Evolutionary conservation across 2,329 filamentous ascomycete species (phyloP), one percentile per base, ranked within the genome.

Genomic region (Colletotrichum incanum): DNA sequence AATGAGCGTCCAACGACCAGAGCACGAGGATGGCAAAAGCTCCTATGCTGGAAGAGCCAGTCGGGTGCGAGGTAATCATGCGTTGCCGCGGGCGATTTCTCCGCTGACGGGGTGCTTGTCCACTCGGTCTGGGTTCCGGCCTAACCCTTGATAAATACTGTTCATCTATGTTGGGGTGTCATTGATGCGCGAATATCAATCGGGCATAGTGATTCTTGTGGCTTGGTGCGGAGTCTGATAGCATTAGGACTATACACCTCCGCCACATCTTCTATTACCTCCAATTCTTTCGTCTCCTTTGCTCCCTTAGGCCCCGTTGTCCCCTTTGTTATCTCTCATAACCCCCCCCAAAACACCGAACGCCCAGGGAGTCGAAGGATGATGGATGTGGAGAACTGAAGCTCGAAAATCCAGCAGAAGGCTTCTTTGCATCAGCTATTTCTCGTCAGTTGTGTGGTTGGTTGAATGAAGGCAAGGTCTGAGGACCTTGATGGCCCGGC

Each of bases 401-500:
- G 34, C 34, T 37, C 5, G 11, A 14, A 31, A 20, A 39, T 31
- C 34, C 6, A 28, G 16, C 12, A 18, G 41, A 43, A 43, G 41
- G 31, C 12, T 9, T 18, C 18, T 14, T 60, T 31, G 23, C 7
- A 41, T 50, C n/a, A 37, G 41, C 23, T 26, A 26, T 43, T 14
- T n/a, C 41, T 41, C n/a, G 1, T 54, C 31, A 8, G 34, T 39
- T 9, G 41, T 20, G 34, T n/a, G 5, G 26, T 58, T 55, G 62
- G 16, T 3, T 37, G 23, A 31, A 59, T 7, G 14, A 37, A 50
- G 45, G 9, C 8, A 7, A 5, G 1, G 20, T 58, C 5, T 69
- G 69, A 64, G 65, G 39, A 72, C 69, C 69, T 65, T 69, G 69
- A 72, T 72, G 69, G 69, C 65, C 65, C 59, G 65, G 65, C 65